Percentiles rank a stretch among this genome's conserved stretches.
phyloP scores from a whole-genome alignment of 2,329 filamentous ascomycete species.

The Zymoseptoria ardabiliae region DNA sequence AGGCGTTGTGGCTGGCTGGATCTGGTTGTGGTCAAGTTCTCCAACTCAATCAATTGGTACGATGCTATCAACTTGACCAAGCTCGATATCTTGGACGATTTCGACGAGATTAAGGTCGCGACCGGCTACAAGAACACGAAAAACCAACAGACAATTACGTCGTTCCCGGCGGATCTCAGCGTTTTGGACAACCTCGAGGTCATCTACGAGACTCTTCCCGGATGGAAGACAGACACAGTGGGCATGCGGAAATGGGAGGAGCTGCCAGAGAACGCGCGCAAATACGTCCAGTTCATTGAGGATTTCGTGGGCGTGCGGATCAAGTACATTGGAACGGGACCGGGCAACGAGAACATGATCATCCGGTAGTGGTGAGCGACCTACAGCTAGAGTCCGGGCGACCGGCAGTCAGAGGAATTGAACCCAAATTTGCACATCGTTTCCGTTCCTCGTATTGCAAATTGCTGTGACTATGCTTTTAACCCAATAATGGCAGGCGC shows the following conservation, averaged over 20 bases:
- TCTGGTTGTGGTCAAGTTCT: constrained; percentile 62
- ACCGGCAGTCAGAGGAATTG: neutral
- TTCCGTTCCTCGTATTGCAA: neutral
- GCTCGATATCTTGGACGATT: constrained; percentile 65
- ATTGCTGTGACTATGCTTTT: neutral
- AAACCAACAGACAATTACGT: constrained; percentile 49
- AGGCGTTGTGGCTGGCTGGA: constrained; percentile 60
- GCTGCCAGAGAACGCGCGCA: constrained; percentile 56
- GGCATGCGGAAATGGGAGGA: constrained; percentile 53
- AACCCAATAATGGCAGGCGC: neutral
- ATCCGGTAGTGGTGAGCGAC: constrained; percentile 32
- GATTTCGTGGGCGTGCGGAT: constrained; percentile 56
- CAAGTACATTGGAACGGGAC: constrained; percentile 61
- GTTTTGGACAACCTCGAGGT: constrained; percentile 54
- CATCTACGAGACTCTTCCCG: constrained; percentile 60
- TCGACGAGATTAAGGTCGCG: constrained; percentile 67
- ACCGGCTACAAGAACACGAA: constrained; percentile 54
- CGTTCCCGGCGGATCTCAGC: constrained; percentile 58
- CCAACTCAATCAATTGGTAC: constrained; percentile 59
- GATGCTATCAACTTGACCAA: constrained; percentile 58
- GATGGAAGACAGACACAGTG: constrained; percentile 61
- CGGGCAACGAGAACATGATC: constrained; percentile 59
- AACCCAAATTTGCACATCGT: neutral
- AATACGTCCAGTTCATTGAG: constrained; percentile 63
- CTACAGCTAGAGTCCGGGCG: neutral